Evolutionary conservation across 1,284 basidiomycete species (phyloP).

Genomic region (Caloboletus firmus): DNA sequence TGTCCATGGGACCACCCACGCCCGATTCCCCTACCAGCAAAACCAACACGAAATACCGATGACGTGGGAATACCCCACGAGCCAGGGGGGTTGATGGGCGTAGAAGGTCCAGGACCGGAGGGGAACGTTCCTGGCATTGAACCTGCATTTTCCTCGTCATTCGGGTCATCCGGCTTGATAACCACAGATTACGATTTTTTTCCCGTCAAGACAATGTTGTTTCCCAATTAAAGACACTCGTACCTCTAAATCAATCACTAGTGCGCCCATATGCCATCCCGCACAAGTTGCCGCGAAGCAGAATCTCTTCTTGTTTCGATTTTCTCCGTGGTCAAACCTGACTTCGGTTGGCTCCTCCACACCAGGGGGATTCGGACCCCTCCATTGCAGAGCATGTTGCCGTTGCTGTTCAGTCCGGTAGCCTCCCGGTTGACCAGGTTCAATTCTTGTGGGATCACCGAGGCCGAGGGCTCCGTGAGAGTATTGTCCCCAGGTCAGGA

Average conservation of each 20-base stretch:
- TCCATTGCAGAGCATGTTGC: conserved; percentile 32
- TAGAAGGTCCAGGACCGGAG: conserved; percentile 13
- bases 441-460: conserved; percentile 61
- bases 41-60: conserved; percentile 32
- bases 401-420: conserved; percentile 44
- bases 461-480: conserved; percentile 80
- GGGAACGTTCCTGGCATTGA: conserved; percentile 31
- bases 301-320: conserved; percentile 56
- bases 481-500: conserved; percentile 84
- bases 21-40: conserved; percentile 31
- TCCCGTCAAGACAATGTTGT: conserved; percentile 2
- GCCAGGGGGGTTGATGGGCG: conserved; percentile 5
- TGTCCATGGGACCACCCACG: conserved; percentile 11
- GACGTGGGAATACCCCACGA: conserved; percentile 7
- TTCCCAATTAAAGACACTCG: conserved; percentile 10
- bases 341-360: conserved; percentile 68
- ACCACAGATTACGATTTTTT: background rate
- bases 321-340: conserved; percentile 59
- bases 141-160: conserved; percentile 16
- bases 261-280: conserved; percentile 87
- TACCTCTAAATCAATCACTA: conserved; percentile 79
- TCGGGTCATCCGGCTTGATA: conserved; percentile 17
- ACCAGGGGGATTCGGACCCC: conserved; percentile 40
- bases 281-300: conserved; percentile 77
- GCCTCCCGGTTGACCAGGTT: conserved; percentile 60